These are phyloP conservation scores for Globisporangium rhizosaccharum DNA, from an alignment of 352 stramenopile species.

Conservation along the genomic window DNA sequence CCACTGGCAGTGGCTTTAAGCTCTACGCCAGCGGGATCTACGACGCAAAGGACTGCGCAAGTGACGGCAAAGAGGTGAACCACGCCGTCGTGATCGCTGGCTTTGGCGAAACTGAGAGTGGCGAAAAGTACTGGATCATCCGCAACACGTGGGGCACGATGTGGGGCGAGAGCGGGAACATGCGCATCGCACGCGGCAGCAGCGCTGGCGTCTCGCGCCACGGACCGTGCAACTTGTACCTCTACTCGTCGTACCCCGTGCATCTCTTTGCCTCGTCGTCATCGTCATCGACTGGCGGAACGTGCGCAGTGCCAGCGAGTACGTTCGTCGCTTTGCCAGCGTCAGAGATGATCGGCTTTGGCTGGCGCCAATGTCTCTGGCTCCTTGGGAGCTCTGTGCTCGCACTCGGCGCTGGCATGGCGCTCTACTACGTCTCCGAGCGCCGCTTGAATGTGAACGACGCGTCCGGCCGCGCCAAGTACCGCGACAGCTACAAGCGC, in stretches of 20 bases:
- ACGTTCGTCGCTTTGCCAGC: conserved; percentile 37
- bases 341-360: conserved; percentile 33
- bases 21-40: conserved; percentile 38
- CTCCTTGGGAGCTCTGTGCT: conserved; percentile 34
- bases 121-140: conserved; percentile 85
- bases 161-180: conserved; percentile 83
- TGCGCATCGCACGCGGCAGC: conserved; percentile 57
- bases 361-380: conserved; percentile 27
- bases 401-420: conserved; percentile 31
- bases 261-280: conserved; percentile 25
- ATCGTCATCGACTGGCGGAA: conserved; percentile 11
- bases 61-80: conserved; percentile 78
- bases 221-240: conserved; percentile 71
- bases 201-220: conserved; percentile 10
- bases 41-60: conserved; percentile 10
- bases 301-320: conserved; percentile 25
- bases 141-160: conserved; percentile 89
- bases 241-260: conserved; percentile 68
- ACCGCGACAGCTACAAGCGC: conserved; percentile 49
- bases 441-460: conserved; percentile 35
- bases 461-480: conserved; percentile 30
- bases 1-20: conserved; percentile 69
- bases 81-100: conserved; percentile 85
- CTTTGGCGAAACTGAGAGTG: conserved; percentile 66
- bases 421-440: conserved; percentile 41